These are phyloP conservation scores for Rhizophagus clarus DNA, from an alignment of 192 early-diverging fungal genomes.

Conservation along the genomic window DNA sequence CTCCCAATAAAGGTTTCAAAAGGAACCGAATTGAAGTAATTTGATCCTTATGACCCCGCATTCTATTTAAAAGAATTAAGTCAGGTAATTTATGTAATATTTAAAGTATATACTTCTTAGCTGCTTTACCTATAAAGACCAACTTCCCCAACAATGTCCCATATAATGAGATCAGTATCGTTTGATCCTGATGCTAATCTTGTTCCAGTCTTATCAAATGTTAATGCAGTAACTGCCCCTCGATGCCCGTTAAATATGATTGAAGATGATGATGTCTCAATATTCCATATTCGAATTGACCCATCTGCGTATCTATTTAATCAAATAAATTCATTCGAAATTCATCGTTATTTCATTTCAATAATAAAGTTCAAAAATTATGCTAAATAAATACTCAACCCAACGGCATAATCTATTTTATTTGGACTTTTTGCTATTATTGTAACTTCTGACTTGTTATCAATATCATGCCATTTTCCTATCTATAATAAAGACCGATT, in stretches of 20 bases:
- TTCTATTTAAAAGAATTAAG: constrained; percentile 39
- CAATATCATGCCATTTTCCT: constrained; percentile 76
- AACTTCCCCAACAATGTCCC: constrained; percentile 91
- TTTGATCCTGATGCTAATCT: constrained; percentile 87
- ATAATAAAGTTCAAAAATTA: neutral
- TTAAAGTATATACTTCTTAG: neutral
- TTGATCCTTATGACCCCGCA: constrained; percentile 96
- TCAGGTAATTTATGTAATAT: neutral
- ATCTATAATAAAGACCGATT: constrained; percentile 37
- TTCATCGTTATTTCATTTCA: neutral
- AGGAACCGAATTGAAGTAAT: constrained; percentile 79
- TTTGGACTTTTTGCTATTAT: constrained; percentile 71
- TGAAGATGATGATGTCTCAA: constrained; percentile 51
- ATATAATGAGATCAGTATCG: constrained; percentile 94
- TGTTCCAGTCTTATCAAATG: constrained; percentile 79
- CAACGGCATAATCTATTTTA: constrained; percentile 81
- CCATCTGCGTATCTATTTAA: constrained; percentile 79
- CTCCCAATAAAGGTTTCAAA: constrained; percentile 31
- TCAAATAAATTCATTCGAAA: neutral
- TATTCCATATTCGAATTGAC: constrained; percentile 87
- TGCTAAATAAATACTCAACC: constrained; percentile 45
- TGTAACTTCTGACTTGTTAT: constrained; percentile 86
- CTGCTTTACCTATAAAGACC: constrained; percentile 68
- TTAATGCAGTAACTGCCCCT: constrained; percentile 79
- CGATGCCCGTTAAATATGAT: constrained; percentile 92